A percentile compares a stretch with the other conserved stretches of the same genome.
Conservation (phyloP, 176 grass and related monocot species). For the Melocanna baccifera region DNA sequence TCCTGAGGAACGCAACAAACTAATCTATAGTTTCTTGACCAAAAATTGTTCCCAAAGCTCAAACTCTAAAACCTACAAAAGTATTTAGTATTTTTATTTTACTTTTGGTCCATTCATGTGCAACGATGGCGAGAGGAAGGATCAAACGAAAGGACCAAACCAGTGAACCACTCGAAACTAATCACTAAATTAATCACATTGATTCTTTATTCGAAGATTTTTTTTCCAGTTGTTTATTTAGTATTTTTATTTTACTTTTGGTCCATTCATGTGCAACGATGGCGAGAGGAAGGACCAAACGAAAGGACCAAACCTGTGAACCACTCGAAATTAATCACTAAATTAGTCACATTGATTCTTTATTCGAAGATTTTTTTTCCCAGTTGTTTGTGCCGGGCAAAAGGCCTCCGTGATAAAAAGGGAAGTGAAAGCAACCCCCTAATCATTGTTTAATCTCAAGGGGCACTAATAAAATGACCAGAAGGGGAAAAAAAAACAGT, state of each 20-base stretch:
- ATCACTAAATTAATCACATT: not conserved
- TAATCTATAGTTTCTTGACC: not conserved
- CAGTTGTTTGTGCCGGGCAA: conserved; percentile 6
- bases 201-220: not conserved
- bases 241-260: not conserved
- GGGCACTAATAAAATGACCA: conserved; percentile 13
- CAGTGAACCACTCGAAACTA: not conserved
- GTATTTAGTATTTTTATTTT: not conserved
- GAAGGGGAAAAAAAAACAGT: not conserved
- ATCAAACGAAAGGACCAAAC: not conserved
- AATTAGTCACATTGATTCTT: conserved; percentile 8
- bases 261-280: not conserved
- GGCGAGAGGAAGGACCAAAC: conserved; percentile 12
- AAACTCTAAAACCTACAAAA: not conserved
- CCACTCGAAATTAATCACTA: not conserved
- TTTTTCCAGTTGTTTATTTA: not conserved
- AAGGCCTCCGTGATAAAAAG: not conserved
- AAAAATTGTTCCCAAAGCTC: not conserved
- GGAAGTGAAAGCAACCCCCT: conserved; percentile 17
- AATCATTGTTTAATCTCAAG: not conserved
- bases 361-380: not conserved
- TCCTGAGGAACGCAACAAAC: not conserved
- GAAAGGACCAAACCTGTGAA: not conserved
- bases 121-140: conserved; percentile 17
- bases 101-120: not conserved